These are phyloP conservation scores for Fragilariopsis cylindrus DNA, from an alignment of 108 stramenopile species.

Conservation along the genomic window DNA sequence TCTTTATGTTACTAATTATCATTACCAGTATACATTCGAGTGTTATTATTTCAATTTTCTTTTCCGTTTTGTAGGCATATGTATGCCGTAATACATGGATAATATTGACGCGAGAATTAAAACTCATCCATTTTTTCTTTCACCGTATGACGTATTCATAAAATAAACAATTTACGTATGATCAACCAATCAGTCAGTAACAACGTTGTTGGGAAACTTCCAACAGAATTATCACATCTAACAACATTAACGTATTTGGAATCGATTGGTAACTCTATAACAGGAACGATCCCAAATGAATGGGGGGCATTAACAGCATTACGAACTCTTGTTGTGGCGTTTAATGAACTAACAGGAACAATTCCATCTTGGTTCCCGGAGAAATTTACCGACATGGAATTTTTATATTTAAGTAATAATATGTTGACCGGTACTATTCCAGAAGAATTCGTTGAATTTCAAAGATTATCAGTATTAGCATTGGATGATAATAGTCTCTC, in stretches of 20 bases:
- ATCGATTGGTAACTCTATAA: conserved; percentile 39
- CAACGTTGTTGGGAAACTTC: conserved; percentile 37
- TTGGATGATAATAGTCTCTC: conserved; percentile 45
- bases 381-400: conserved; percentile 18
- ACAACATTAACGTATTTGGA: conserved; percentile 35
- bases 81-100: too few species aligned
- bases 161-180: too few species aligned
- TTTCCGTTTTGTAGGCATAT: too few species aligned
- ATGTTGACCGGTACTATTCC: conserved; percentile 39
- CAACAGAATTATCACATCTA: conserved; percentile 33
- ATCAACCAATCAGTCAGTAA: conserved; percentile 21
- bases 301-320: conserved; percentile 32
- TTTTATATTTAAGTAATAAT: conserved; percentile 44
- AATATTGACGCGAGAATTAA: too few species aligned
- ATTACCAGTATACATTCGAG: background rate
- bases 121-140: too few species aligned
- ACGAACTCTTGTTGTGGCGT: conserved; percentile 15
- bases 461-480: conserved; percentile 29
- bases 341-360: conserved; percentile 34
- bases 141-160: too few species aligned
- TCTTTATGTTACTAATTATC: background rate
- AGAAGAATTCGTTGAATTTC: background rate
- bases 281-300: conserved; percentile 32
- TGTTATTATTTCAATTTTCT: too few species aligned
- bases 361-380: conserved; percentile 38